These are phyloP conservation scores for Aspergillus sparsus DNA, from an alignment of 495 filamentous ascomycete species.

Conservation along the genomic window DNA sequence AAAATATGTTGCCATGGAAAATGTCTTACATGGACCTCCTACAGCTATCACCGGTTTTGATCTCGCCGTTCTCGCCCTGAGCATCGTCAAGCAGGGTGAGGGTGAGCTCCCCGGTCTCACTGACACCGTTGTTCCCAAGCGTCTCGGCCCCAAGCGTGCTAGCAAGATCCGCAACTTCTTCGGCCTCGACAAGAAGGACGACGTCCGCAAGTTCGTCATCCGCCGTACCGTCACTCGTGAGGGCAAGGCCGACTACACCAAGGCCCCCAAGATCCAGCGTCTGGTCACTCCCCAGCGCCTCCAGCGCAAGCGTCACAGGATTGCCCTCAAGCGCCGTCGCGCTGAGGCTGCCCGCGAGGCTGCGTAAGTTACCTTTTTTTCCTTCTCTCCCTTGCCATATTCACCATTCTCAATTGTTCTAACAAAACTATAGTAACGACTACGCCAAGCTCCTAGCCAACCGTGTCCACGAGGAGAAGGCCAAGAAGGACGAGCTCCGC, in stretches of 20 bases:
- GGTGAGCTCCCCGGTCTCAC: slow-evolving; percentile 90
- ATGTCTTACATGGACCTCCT: slow-evolving; percentile 24
- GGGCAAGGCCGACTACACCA: slow-evolving; percentile 97
- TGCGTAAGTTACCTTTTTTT: slow-evolving; percentile 69
- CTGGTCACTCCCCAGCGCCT: slow-evolving; percentile 99
- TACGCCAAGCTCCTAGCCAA: slow-evolving; percentile 90
- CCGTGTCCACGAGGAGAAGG: slow-evolving; percentile 93
- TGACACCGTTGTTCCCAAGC: slow-evolving; percentile 95
- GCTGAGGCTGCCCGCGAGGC: slow-evolving; percentile 95
- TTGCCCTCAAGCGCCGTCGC: slow-evolving; percentile 96
- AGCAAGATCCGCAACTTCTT: slow-evolving; percentile 99
- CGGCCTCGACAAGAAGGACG: slow-evolving; percentile 98
- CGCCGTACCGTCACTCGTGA: slow-evolving; percentile 97
- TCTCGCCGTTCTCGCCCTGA: slow-evolving; percentile 87
- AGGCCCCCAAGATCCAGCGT: slow-evolving; percentile 98
- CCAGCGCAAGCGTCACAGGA: slow-evolving; percentile 97
- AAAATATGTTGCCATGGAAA: neutral
- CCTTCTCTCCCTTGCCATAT: neutral
- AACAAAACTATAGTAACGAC: slow-evolving; percentile 61
- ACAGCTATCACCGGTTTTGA: slow-evolving; percentile 86
- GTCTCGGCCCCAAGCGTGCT: slow-evolving; percentile 96
- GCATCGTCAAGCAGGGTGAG: slow-evolving; percentile 97
- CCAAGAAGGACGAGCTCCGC: slow-evolving; percentile 83
- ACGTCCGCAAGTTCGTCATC: slow-evolving; percentile 99
- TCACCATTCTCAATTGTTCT: slow-evolving; percentile 30